Conservation (phyloP, 2,329 filamentous ascomycete genomes). For the Penicillium olsonii region DNA sequence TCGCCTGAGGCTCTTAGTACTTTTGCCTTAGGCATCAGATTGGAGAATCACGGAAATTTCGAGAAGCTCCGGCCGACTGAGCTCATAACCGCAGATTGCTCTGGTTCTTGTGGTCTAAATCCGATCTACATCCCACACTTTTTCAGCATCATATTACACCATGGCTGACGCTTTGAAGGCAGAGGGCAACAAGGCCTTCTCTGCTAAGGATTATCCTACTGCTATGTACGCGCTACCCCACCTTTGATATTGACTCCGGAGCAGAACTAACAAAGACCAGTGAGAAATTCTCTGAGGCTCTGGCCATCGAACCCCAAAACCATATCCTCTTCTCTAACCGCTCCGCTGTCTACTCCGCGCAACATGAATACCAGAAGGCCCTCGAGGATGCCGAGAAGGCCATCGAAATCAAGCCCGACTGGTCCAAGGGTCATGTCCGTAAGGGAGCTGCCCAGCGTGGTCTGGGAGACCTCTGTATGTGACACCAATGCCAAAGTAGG, state of each 20-base stretch:
- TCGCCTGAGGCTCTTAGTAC: slow-evolving; percentile 1
- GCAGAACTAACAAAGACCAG: slow-evolving; percentile 49
- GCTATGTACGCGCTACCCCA: slow-evolving; percentile 72
- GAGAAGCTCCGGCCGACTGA: slow-evolving; percentile 40
- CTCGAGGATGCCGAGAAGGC: slow-evolving; percentile 90
- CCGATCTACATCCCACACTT: slow-evolving; percentile 1
- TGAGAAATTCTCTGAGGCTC: slow-evolving; percentile 92
- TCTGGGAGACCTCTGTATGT: slow-evolving; percentile 71
- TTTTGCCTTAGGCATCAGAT: slow-evolving; percentile 27
- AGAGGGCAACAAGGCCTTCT: slow-evolving; percentile 97
- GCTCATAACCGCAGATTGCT: slow-evolving; percentile 21
- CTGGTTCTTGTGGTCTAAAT: slow-evolving; percentile 11
- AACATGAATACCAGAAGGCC: slow-evolving; percentile 82
- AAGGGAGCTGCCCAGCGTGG: slow-evolving; percentile 92
- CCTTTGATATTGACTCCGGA: slow-evolving; percentile 11
- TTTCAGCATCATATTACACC: slow-evolving; percentile 20
- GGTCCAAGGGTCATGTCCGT: slow-evolving; percentile 93
- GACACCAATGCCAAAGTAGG: background rate
- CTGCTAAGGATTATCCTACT: slow-evolving; percentile 93
- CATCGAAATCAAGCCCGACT: slow-evolving; percentile 92
- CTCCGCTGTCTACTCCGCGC: slow-evolving; percentile 82
- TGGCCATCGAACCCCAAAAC: slow-evolving; percentile 82
- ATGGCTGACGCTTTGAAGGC: slow-evolving; percentile 88
- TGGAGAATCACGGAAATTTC: slow-evolving; percentile 43
- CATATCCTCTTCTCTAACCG: slow-evolving; percentile 98